phyloP scores from a whole-genome alignment of 495 filamentous ascomycete genomes.

The Penicillium atrosanguineum region DNA sequence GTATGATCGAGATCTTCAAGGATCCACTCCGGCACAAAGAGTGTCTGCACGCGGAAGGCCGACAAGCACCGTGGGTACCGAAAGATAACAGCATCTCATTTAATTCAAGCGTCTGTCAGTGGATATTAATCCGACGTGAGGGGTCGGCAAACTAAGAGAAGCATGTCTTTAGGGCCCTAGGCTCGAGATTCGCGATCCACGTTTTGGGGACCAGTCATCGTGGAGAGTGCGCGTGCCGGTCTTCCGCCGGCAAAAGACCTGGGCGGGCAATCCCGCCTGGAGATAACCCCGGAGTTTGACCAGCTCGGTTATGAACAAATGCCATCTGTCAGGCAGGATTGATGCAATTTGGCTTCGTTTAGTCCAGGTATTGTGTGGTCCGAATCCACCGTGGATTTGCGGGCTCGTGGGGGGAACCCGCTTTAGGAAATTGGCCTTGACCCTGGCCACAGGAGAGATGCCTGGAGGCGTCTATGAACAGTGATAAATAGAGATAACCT shows the following conservation, averaged over 20 bases:
- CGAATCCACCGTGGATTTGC: not conserved
- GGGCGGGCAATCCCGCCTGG: slow-evolving; percentile 4
- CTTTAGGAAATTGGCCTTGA: not conserved
- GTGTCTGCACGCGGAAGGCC: slow-evolving; percentile 11
- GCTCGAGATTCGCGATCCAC: slow-evolving; percentile 2
- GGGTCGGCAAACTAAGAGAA: not conserved
- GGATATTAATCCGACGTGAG: slow-evolving; percentile 17
- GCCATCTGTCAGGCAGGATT: slow-evolving; percentile 2
- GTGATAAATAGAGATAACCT: not conserved
- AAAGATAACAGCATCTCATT: slow-evolving; percentile 2
- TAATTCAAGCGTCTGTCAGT: not conserved
- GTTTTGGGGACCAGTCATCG: slow-evolving; percentile 16
- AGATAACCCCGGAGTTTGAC: not conserved
- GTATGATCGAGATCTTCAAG: not conserved
- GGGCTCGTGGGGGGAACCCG: not conserved
- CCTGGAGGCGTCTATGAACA: not conserved
- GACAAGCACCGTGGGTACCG: slow-evolving; percentile 22
- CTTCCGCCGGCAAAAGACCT: slow-evolving; percentile 24
- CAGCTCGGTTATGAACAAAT: not conserved
- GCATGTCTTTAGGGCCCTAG: not conserved
- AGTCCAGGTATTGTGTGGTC: not conserved
- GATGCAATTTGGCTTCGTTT: slow-evolving; percentile 14
- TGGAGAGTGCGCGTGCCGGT: slow-evolving; percentile 16
- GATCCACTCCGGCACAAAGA: slow-evolving; percentile 5
- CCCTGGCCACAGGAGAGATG: not conserved